Conservation (phyloP, 805 yeast genomes). For the Lipomyces spencermartinsiae region DNA sequence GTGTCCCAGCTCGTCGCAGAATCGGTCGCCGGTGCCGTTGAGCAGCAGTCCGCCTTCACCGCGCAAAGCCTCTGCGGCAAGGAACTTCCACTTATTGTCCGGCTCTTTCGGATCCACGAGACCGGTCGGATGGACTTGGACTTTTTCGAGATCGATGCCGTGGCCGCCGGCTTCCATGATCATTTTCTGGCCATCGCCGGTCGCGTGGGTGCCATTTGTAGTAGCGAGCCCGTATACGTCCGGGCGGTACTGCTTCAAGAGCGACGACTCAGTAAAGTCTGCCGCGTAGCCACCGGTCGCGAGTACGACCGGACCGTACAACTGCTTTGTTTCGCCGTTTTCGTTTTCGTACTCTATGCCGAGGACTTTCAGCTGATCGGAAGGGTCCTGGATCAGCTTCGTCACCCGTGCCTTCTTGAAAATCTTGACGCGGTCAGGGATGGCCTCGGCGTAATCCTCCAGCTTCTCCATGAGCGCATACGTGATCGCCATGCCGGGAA, state of each 20-base stretch:
- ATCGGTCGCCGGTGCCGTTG: constrained; percentile 59
- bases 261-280: constrained; percentile 58
- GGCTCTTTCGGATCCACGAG: constrained; percentile 62
- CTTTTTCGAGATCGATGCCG: constrained; percentile 67
- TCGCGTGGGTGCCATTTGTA: constrained; percentile 66
- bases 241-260: constrained; percentile 62
- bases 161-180: constrained; percentile 55
- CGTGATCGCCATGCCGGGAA: constrained; percentile 72
- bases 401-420: constrained; percentile 53
- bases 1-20: constrained; percentile 65
- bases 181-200: constrained; percentile 68
- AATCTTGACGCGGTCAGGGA: constrained; percentile 53
- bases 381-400: constrained; percentile 51
- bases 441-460: constrained; percentile 53
- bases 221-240: constrained; percentile 63
- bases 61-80: constrained; percentile 70
- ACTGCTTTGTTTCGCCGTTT: constrained; percentile 43
- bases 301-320: constrained; percentile 62
- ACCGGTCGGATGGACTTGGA: constrained; percentile 74
- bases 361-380: constrained; percentile 45
- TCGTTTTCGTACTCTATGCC: constrained; percentile 53
- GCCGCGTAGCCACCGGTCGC: constrained; percentile 75
- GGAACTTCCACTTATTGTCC: constrained; percentile 55
- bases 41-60: constrained; percentile 71
- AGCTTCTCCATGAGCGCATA: constrained; percentile 58